Evolutionary conservation across 805 yeast genomes (phyloP).

Genomic region (Wickerhamiella sergipiensis): DNA sequence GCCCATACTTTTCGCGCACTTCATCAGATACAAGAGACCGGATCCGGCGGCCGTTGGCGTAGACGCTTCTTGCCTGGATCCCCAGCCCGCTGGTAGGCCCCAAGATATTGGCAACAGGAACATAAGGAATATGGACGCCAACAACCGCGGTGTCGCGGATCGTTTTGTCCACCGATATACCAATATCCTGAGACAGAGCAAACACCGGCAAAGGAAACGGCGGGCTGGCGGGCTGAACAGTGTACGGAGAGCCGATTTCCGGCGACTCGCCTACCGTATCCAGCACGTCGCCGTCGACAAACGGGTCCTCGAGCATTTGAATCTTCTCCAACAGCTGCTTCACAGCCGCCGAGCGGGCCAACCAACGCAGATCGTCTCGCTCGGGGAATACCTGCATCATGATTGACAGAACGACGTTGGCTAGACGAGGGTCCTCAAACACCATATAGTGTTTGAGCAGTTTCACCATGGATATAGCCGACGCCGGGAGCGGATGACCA

Average conservation of each 20-base stretch:
- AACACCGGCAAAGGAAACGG: neutral
- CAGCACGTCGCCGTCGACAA: neutral
- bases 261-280: neutral
- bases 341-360: neutral
- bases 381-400: neutral
- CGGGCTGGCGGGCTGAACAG: neutral
- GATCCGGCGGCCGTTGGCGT: neutral
- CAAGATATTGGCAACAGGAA: neutral
- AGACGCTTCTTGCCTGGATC: neutral
- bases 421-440: neutral
- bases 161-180: neutral
- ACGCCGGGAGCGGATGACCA: neutral
- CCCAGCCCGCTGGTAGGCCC: neutral
- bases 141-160: neutral
- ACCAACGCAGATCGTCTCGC: neutral
- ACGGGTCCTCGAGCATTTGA: neutral
- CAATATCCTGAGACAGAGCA: neutral
- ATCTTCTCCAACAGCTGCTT: neutral
- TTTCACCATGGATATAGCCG: neutral
- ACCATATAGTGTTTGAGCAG: neutral
- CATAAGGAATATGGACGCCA: constrained; percentile 1
- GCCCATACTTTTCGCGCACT: neutral
- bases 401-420: neutral
- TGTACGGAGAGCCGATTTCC: neutral
- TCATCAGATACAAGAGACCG: neutral